Conservation (phyloP, 2,329 filamentous ascomycete genomes). For the Colletotrichum coccodes region DNA sequence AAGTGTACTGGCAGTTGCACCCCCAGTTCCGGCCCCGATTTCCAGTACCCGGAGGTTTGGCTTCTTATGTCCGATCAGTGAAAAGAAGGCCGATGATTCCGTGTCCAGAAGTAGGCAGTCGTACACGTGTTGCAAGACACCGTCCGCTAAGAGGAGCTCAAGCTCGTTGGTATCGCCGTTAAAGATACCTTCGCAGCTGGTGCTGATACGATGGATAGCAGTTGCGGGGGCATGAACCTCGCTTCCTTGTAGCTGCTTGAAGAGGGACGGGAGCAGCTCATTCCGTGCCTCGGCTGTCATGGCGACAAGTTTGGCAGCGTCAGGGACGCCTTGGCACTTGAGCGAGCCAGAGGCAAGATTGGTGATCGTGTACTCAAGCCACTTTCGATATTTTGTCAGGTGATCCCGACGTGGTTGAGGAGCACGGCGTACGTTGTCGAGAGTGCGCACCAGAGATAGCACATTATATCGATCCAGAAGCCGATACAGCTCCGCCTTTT, state of each 20-base stretch:
- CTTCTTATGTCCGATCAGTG: slow-evolving; percentile 37
- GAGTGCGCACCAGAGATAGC: neutral
- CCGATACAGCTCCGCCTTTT: neutral
- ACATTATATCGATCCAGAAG: slow-evolving; percentile 7
- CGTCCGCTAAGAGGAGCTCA: slow-evolving; percentile 36
- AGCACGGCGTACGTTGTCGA: neutral
- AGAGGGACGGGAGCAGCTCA: neutral
- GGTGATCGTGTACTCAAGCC: neutral
- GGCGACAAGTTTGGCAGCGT: neutral
- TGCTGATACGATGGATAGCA: slow-evolving; percentile 10
- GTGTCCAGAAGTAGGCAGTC: slow-evolving; percentile 15
- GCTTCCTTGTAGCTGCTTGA: neutral
- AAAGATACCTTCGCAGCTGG: slow-evolving; percentile 34
- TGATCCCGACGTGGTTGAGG: neutral
- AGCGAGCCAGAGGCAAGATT: neutral
- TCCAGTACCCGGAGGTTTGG: slow-evolving; percentile 28
- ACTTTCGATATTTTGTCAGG: neutral
- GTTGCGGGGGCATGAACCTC: slow-evolving; percentile 1
- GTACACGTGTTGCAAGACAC: slow-evolving; percentile 8
- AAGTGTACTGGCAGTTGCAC: slow-evolving; percentile 5
- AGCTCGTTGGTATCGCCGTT: neutral
- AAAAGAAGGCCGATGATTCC: neutral
- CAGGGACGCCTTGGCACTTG: neutral
- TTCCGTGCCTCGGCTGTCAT: neutral
- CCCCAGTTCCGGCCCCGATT: slow-evolving; percentile 7